Evolutionary conservation across 257 asterid genomes (phyloP), one percentile per base, ranked within the genome.

Genomic region (Voacanga thouarsii): DNA sequence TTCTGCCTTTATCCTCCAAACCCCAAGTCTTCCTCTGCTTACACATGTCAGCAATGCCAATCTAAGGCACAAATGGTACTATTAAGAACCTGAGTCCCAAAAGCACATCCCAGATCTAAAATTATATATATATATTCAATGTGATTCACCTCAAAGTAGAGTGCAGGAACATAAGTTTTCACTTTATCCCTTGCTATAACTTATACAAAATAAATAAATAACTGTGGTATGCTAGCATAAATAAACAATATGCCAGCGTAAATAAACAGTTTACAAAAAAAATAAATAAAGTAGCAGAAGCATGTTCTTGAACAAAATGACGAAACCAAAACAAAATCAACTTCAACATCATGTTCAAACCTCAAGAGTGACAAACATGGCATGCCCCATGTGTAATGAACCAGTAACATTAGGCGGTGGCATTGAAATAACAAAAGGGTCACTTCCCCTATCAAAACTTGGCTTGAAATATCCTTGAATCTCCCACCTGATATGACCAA

Each of bases 361-460:
- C 99, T 95, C 99, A 78, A 95, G 98, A 80, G 99, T 91, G 83
- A 95, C 98, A 83, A 95, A 95, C 99, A 95, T 95, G 30, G 99
- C 98, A 84, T 95, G 99, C 59, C 99, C 99, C 99, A 95, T 95
- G 87, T 95, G 99, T 90, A 95, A 85, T 7, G 99, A 95, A 75
- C 99, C 99, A 28, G 99, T 95, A 77, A 95, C 97, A 86, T 95
- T 95, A 68, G 99, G 99, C 0, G 99, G 99, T 66, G 99, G 99
- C 99, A 95, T 95, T 60, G 99, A 78, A 79, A 95, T 73, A 66
- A 93, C 97, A 82, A 95, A 95, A 50, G 99, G 92, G 68, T 91
- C 93, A 43, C 80, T 81, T 77, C 94, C 97, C 79, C 85, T 83
- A 74, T 90, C 93, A 49, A 85, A 82, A 82, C 71, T 89, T 70